Evolutionary conservation across 352 stramenopile species (phyloP).

Genomic region (Phytophthora crassamura): DNA sequence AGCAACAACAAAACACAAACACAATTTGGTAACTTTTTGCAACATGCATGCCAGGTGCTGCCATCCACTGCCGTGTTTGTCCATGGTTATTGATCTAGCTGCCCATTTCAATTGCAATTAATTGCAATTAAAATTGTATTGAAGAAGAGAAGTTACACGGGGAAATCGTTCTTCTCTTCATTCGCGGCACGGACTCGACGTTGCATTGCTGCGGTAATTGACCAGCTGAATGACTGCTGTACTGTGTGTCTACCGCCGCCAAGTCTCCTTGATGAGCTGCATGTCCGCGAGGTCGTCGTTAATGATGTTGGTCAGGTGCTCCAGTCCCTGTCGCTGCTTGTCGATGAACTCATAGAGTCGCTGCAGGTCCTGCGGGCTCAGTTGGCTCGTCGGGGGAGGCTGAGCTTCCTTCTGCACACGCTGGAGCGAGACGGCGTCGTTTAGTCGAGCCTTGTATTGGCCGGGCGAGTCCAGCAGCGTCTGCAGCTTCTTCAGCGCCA

Average conservation of each 20-base stretch:
- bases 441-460: slow-evolving; percentile 89
- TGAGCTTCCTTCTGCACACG: slow-evolving; percentile 65
- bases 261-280: slow-evolving; percentile 89
- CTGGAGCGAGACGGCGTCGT: slow-evolving; percentile 79
- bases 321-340: slow-evolving; percentile 84
- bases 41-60: slow-evolving; percentile 28
- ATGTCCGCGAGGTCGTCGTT: slow-evolving; percentile 89
- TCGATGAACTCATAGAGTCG: slow-evolving; percentile 86
- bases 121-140: too few species aligned
- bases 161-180: slow-evolving; percentile 16
- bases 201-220: not conserved
- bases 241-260: slow-evolving; percentile 58
- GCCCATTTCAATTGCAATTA: too few species aligned
- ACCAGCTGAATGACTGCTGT: not conserved
- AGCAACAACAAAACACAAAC: slow-evolving; percentile 25
- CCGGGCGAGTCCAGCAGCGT: slow-evolving; percentile 78
- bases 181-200: slow-evolving; percentile 8
- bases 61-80: slow-evolving; percentile 5
- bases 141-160: slow-evolving; percentile 4
- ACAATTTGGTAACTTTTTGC: slow-evolving; percentile 42
- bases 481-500: slow-evolving; percentile 87
- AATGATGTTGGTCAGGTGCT: slow-evolving; percentile 83
- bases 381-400: slow-evolving; percentile 46
- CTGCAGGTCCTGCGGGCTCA: slow-evolving; percentile 80
- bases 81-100: too few species aligned